These are phyloP conservation scores for Scenedesmus sp. DNA, from an alignment of 163 green algal genomes.

Conservation along the genomic window DNA sequence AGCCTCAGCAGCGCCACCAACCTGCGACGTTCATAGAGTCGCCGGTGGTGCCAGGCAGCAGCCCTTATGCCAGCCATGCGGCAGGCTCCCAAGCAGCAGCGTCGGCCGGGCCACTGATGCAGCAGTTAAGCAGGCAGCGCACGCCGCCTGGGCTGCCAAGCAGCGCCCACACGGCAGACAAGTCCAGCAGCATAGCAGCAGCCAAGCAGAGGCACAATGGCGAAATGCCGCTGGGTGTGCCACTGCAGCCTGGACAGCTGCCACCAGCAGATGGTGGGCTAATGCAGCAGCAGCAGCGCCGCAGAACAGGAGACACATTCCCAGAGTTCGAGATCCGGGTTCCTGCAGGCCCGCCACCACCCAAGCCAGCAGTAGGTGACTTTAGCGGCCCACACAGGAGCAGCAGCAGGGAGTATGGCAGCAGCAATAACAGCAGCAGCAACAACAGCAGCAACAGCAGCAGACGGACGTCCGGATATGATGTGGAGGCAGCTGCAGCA, in stretches of 20 bases:
- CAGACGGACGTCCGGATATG: not conserved
- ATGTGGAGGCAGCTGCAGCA: conserved; percentile 1
- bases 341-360: conserved; percentile 8
- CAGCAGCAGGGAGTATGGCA: conserved; percentile 10
- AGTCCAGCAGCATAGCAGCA: not conserved
- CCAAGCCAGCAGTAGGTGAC: not conserved
- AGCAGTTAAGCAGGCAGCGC: conserved; percentile 27
- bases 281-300: not conserved
- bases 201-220: not conserved
- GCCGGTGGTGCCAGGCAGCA: not conserved
- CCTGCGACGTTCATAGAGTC: not conserved
- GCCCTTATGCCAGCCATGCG: not conserved
- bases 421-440: not conserved
- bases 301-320: conserved; percentile 19
- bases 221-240: not conserved
- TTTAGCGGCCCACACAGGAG: conserved; percentile 7
- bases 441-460: conserved; percentile 17
- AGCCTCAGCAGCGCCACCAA: not conserved
- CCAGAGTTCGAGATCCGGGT: conserved; percentile 45
- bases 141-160: conserved; percentile 13
- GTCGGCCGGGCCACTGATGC: conserved; percentile 23
- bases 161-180: not conserved
- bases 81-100: not conserved
- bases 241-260: conserved; percentile 8
- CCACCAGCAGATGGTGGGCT: not conserved